Evolutionary conservation across 495 filamentous ascomycete species (phyloP).

Genomic region (Penicillium ucsense): DNA sequence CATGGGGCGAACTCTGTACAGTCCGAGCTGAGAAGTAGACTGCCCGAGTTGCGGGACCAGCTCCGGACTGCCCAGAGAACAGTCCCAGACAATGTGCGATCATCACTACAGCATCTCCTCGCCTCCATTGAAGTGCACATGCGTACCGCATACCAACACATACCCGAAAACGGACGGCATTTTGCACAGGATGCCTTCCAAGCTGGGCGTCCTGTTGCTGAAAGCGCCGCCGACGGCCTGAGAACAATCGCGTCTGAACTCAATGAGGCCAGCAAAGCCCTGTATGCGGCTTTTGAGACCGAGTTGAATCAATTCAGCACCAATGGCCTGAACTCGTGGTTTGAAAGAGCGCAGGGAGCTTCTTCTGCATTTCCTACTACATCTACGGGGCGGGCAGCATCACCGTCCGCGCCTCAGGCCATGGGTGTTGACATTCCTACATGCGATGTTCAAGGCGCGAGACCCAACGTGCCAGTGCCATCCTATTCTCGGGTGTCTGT

Average conservation of each 20-base stretch:
- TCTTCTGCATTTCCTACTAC: background rate
- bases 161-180: conserved; percentile 29
- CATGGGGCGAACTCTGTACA: conserved; percentile 27
- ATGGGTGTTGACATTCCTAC: no score
- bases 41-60: conserved; percentile 33
- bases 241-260: conserved; percentile 36
- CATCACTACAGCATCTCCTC: conserved; percentile 32
- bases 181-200: conserved; percentile 27
- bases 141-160: conserved; percentile 30
- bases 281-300: conserved; percentile 32
- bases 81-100: conserved; percentile 33
- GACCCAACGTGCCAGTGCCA: no score
- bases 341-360: conserved; percentile 1
- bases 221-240: conserved; percentile 31
- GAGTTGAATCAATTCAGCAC: conserved; percentile 21
- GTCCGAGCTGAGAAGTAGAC: conserved; percentile 25
- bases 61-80: conserved; percentile 28
- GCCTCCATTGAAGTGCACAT: conserved; percentile 33
- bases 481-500: no score
- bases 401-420: no score
- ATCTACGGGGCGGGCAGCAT: background rate
- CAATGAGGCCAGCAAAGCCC: conserved; percentile 32
- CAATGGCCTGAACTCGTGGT: background rate
- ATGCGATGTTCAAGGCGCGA: no score
- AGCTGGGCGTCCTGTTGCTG: conserved; percentile 31